Evolutionary conservation across 805 yeast species (phyloP).

Genomic region (Teunomyces barrocoloradensis): DNA sequence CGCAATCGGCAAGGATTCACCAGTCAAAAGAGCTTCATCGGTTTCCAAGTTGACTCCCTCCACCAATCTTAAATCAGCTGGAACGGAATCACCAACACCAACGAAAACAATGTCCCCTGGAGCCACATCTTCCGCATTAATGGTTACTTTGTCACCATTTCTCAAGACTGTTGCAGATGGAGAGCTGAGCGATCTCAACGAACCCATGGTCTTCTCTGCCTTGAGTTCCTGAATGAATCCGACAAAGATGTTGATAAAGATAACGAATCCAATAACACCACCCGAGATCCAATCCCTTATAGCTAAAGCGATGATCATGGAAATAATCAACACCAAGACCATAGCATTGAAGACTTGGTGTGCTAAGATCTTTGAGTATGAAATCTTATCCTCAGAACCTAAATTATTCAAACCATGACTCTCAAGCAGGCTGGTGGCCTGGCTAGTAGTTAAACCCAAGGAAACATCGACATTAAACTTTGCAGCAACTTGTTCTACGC

Average conservation of each 20-base stretch:
- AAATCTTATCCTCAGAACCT: constrained; percentile 30
- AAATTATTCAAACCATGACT: constrained; percentile 20
- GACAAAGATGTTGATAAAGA: constrained; percentile 44
- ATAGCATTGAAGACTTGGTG: constrained; percentile 40
- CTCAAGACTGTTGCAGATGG: constrained; percentile 47
- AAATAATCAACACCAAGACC: constrained; percentile 36
- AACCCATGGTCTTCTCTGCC: constrained; percentile 52
- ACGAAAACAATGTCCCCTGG: constrained; percentile 44
- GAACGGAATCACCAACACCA: constrained; percentile 42
- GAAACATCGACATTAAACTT: constrained; percentile 12
- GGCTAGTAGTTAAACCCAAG: constrained; percentile 13
- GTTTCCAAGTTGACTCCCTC: constrained; percentile 38
- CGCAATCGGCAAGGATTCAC: constrained; percentile 34
- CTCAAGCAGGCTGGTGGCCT: neutral
- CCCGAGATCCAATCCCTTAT: constrained; percentile 41
- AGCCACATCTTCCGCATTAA: constrained; percentile 43
- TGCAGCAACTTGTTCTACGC: constrained; percentile 16
- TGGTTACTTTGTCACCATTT: constrained; percentile 33
- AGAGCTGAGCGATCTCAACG: constrained; percentile 44
- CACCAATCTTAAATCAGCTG: constrained; percentile 41
- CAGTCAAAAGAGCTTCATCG: constrained; percentile 45
- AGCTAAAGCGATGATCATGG: constrained; percentile 38
- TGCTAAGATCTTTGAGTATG: constrained; percentile 27
- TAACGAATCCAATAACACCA: constrained; percentile 46
- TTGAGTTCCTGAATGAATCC: constrained; percentile 51